Evolutionary conservation across 108 stramenopile genomes (phyloP).

Genomic region (Conticribra guillardii): DNA sequence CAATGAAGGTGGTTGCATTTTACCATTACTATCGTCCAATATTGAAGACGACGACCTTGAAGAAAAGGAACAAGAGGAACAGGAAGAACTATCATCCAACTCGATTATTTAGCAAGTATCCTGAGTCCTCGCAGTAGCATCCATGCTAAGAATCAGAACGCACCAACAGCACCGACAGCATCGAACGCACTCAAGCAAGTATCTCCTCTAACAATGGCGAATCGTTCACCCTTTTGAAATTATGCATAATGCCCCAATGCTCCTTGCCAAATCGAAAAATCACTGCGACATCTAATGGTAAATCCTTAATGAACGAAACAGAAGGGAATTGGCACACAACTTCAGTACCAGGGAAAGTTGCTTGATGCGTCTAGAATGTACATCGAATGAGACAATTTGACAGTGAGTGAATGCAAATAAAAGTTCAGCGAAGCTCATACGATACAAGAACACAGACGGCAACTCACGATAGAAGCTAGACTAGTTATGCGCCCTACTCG

Average conservation of each 20-base stretch:
- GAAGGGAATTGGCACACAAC: conserved; percentile 52
- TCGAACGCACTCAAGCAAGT: conserved; percentile 42
- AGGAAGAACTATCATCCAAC: conserved; percentile 7
- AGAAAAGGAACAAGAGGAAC: conserved; percentile 18
- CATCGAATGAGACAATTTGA: background rate
- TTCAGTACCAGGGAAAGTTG: conserved; percentile 46
- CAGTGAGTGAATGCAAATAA: too few relatives aligned
- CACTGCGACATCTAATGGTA: conserved; percentile 57
- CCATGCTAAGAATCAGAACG: too few relatives aligned
- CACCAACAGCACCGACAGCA: too few relatives aligned
- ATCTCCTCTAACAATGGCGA: conserved; percentile 39
- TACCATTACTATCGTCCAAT: conserved; percentile 1
- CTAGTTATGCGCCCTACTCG: conserved; percentile 50
- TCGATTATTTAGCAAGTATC: too few relatives aligned
- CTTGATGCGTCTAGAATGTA: conserved; percentile 28
- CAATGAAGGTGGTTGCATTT: conserved; percentile 32
- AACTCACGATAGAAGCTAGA: conserved; percentile 32
- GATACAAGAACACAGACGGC: too few relatives aligned
- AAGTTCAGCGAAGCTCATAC: too few relatives aligned
- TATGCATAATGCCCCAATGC: conserved; percentile 47
- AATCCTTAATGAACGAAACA: conserved; percentile 52
- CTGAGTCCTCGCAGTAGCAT: too few relatives aligned
- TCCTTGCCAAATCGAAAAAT: conserved; percentile 44
- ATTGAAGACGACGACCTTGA: background rate
- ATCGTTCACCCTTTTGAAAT: conserved; percentile 35